Conservation (phyloP, 176 grass and related monocot genomes). For the Musa beccarii region DNA sequence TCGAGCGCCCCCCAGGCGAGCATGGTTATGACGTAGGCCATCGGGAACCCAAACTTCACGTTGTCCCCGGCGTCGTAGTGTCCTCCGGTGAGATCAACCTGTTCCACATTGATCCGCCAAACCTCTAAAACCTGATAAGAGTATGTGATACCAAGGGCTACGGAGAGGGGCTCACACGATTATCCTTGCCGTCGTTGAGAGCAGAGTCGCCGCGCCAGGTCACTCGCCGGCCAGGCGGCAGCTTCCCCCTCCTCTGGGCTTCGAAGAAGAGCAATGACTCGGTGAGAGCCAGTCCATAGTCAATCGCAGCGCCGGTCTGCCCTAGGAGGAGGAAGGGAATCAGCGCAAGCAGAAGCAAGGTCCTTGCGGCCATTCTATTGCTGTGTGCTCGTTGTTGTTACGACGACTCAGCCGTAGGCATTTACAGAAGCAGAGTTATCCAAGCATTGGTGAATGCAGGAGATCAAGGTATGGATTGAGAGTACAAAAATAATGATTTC, state of each 20-base stretch:
- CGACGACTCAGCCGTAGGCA: no score
- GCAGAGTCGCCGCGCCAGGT: conserved; percentile 79
- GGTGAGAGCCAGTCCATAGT: conserved; percentile 65
- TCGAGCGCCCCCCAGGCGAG: conserved; percentile 19
- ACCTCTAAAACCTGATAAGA: no score
- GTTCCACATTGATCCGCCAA: not conserved
- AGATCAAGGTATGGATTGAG: no score
- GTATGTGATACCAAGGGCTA: no score
- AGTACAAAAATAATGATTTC: no score
- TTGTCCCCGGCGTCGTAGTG: conserved; percentile 20
- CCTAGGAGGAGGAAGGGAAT: not conserved
- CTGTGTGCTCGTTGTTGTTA: no score
- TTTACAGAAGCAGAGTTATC: no score
- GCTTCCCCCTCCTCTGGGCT: conserved; percentile 71
- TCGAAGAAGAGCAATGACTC: conserved; percentile 86
- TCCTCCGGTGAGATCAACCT: conserved; percentile 14
- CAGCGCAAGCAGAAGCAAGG: no score
- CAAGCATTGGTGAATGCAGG: no score
- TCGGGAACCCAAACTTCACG: conserved; percentile 13
- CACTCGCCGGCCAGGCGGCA: conserved; percentile 52
- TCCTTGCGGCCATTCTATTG: no score
- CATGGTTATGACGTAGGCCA: not conserved
- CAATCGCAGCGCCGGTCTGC: not conserved
- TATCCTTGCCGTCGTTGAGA: conserved; percentile 54
- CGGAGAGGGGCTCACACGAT: not conserved